phyloP scores from a whole-genome alignment of 257 asterid genomes.

The Solanum pimpinellifolium region DNA sequence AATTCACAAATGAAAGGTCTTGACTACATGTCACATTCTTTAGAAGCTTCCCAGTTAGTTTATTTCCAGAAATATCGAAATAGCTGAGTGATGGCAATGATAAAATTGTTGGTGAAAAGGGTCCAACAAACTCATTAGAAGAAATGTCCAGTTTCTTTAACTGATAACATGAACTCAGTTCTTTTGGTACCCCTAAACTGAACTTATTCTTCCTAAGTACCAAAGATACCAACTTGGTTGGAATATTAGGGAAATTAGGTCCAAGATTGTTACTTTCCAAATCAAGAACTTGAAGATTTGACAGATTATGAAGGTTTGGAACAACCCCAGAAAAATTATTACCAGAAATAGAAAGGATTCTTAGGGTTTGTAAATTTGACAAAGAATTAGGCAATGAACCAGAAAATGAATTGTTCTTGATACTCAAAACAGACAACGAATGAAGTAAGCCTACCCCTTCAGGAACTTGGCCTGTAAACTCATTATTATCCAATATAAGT shows the following conservation, averaged over 20 bases:
- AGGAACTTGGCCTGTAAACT: constrained; percentile 49
- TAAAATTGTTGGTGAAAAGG: constrained; percentile 32
- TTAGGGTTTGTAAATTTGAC: constrained; percentile 27
- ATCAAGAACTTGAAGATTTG: constrained; percentile 73
- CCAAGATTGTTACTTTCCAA: constrained; percentile 52
- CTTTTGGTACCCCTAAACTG: constrained; percentile 30
- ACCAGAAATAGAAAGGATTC: constrained; percentile 41
- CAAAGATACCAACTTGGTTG: constrained; percentile 44
- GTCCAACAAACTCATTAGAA: constrained; percentile 40
- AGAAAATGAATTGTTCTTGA: constrained; percentile 55
- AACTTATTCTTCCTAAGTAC: constrained; percentile 55
- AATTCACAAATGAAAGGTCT: constrained; percentile 33
- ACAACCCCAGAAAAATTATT: constrained; percentile 52
- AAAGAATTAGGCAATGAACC: constrained; percentile 43
- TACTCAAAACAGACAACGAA: constrained; percentile 49
- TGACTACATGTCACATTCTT: constrained; percentile 48
- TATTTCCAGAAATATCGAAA: constrained; percentile 60
- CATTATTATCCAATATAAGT: constrained; percentile 54
- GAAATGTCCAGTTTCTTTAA: constrained; percentile 58
- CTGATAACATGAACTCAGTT: constrained; percentile 38
- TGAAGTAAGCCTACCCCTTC: constrained; percentile 34
- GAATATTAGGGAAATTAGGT: constrained; percentile 50
- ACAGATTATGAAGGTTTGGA: constrained; percentile 28
- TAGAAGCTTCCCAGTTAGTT: constrained; percentile 51
- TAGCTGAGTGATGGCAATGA: constrained; percentile 50